Evolutionary conservation across 129 eudicot species (phyloP).

Genomic region (Lonicera japonica): DNA sequence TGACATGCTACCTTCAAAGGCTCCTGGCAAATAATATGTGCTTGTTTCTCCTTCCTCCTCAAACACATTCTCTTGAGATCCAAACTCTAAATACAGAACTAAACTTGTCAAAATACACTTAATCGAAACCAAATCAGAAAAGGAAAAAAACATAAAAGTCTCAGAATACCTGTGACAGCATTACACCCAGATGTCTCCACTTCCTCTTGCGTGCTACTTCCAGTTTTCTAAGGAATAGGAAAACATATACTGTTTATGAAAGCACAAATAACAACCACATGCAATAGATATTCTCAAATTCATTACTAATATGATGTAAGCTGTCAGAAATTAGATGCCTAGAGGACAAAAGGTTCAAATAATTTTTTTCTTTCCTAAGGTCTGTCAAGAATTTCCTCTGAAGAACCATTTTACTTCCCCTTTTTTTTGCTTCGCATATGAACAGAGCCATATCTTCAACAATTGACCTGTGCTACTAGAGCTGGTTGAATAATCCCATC

Average conservation of each 20-base stretch:
- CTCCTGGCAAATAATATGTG: conserved; percentile 51
- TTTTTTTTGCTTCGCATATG: too few relatives aligned
- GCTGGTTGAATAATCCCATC: too few relatives aligned
- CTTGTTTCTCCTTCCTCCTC: conserved; percentile 84
- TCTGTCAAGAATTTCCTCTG: too few relatives aligned
- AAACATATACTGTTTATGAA: background rate
- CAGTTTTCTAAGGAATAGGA: conserved; percentile 46
- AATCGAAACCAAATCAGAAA: background rate
- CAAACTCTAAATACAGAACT: conserved; percentile 25
- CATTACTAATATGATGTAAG: background rate
- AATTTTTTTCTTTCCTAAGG: too few relatives aligned
- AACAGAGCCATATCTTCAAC: too few relatives aligned
- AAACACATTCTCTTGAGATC: conserved; percentile 48
- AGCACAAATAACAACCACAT: conserved; percentile 1
- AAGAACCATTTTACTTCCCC: too few relatives aligned
- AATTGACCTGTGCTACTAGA: too few relatives aligned
- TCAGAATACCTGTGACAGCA: conserved; percentile 58
- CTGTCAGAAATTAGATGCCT: background rate
- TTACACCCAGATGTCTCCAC: conserved; percentile 76
- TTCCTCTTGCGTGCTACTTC: conserved; percentile 60
- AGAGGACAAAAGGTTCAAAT: too few relatives aligned
- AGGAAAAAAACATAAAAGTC: background rate
- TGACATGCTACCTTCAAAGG: conserved; percentile 46
- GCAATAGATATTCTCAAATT: background rate
- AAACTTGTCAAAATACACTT: conserved; percentile 1